Evolutionary conservation across 371 early-diverging fungal species (phyloP).

Genomic region (Mucor indicus): DNA sequence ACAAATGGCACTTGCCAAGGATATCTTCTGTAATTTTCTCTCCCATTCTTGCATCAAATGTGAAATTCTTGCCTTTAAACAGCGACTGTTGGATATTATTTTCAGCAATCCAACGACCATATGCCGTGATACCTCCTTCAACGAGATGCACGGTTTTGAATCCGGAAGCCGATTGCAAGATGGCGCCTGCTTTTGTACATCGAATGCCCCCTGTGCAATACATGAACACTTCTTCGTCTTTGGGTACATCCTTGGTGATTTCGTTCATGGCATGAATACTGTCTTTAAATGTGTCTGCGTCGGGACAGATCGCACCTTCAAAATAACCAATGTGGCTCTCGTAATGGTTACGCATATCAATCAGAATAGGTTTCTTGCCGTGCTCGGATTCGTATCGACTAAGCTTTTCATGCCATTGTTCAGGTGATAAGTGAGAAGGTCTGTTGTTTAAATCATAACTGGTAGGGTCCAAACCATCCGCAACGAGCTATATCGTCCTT

Average conservation of each 20-base stretch:
- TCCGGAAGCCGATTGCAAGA: slow-evolving; percentile 65
- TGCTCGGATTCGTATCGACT: slow-evolving; percentile 30
- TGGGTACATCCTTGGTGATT: slow-evolving; percentile 45
- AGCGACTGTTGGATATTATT: slow-evolving; percentile 48
- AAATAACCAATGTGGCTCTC: slow-evolving; percentile 78
- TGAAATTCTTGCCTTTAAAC: slow-evolving; percentile 81
- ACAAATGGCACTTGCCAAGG: slow-evolving; percentile 65
- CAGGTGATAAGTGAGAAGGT: slow-evolving; percentile 69
- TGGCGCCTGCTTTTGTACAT: slow-evolving; percentile 54
- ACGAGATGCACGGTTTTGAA: slow-evolving; percentile 68
- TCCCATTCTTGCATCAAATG: slow-evolving; percentile 79
- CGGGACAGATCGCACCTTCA: slow-evolving; percentile 69
- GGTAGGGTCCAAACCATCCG: slow-evolving; percentile 54
- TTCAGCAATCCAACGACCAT: slow-evolving; percentile 64
- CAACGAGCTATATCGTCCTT: slow-evolving; percentile 47
- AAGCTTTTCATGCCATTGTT: slow-evolving; percentile 62
- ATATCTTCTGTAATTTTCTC: slow-evolving; percentile 74
- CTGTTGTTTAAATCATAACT: slow-evolving; percentile 59
- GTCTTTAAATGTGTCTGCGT: slow-evolving; percentile 75
- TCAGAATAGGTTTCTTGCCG: slow-evolving; percentile 52
- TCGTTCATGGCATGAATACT: slow-evolving; percentile 48
- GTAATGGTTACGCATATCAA: slow-evolving; percentile 85
- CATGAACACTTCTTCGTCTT: slow-evolving; percentile 74
- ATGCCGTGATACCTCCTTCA: slow-evolving; percentile 78
- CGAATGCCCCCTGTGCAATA: slow-evolving; percentile 65